A percentile compares a stretch with the other conserved stretches of the same genome.
These are phyloP conservation scores for Penicillium expansum DNA, from an alignment of 2,329 filamentous ascomycete species.

Conservation along the genomic window DNA sequence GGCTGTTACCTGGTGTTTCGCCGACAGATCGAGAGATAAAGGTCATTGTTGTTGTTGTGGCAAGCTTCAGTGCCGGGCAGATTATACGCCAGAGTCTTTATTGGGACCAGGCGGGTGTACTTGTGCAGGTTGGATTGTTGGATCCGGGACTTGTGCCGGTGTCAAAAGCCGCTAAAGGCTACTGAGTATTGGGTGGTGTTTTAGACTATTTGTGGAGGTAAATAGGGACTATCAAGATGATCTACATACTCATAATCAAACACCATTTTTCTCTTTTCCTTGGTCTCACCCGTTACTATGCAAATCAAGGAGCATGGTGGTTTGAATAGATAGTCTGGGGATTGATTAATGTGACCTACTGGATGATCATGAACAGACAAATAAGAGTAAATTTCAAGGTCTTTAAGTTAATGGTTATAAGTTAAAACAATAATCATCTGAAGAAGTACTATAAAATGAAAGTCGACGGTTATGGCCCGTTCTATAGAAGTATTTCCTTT, in stretches of 20 bases:
- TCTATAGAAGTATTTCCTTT: too few relatives aligned
- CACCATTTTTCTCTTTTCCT: not conserved
- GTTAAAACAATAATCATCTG: too few relatives aligned
- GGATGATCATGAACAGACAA: too few relatives aligned
- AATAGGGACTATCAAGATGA: not conserved
- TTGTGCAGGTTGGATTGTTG: conserved; percentile 58
- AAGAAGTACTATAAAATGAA: too few relatives aligned
- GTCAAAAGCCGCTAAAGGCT: not conserved
- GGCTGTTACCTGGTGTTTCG: conserved; percentile 55
- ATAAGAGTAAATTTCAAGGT: too few relatives aligned
- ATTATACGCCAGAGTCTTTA: conserved; percentile 55
- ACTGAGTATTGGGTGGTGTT: not conserved
- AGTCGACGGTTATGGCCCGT: too few relatives aligned
- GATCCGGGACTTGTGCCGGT: conserved; percentile 53
- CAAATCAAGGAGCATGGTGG: too few relatives aligned
- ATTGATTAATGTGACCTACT: too few relatives aligned
- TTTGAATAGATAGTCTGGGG: too few relatives aligned
- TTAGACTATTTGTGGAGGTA: too few relatives aligned
- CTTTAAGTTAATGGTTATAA: too few relatives aligned
- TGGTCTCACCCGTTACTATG: not conserved
- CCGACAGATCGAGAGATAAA: conserved; percentile 56
- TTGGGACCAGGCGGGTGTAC: conserved; percentile 62
- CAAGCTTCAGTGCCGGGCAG: conserved; percentile 35
- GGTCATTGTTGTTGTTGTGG: conserved; percentile 53
- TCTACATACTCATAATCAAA: not conserved